Conservation (phyloP, 176 grass and related monocot genomes). For the Carex kokanica region DNA sequence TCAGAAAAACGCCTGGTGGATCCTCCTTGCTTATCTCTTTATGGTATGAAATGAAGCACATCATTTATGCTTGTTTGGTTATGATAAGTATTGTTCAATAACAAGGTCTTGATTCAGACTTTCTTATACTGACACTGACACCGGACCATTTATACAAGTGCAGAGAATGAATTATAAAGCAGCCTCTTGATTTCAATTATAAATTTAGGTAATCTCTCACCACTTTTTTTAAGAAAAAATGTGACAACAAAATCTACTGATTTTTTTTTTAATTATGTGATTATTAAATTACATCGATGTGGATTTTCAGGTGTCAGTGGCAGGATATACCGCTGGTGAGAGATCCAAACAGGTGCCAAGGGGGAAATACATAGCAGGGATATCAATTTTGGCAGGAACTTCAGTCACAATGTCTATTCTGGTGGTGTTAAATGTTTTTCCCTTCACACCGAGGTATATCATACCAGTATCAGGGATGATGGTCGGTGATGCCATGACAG, state of each 20-base stretch:
- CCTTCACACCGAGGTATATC: constrained; percentile 80
- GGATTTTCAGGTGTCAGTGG: constrained; percentile 23
- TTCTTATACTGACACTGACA: too few species aligned
- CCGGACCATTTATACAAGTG: too few species aligned
- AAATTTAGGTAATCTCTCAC: too few species aligned
- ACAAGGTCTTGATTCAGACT: too few species aligned
- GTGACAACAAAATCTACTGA: constrained; percentile 18
- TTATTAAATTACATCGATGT: neutral
- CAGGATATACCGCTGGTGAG: constrained; percentile 26
- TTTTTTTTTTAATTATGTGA: neutral
- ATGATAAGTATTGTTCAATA: neutral
- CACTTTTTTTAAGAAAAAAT: neutral
- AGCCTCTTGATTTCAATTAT: neutral
- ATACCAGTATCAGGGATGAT: constrained; percentile 93
- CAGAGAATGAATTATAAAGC: neutral
- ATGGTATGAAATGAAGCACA: constrained; percentile 41
- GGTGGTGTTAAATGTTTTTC: constrained; percentile 54
- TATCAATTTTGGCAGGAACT: constrained; percentile 53
- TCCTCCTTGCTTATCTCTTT: constrained; percentile 93
- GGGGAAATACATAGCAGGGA: constrained; percentile 53
- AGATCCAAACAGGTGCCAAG: constrained; percentile 62
- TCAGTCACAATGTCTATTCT: constrained; percentile 78
- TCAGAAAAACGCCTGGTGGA: constrained; percentile 62
- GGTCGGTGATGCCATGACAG: constrained; percentile 91
- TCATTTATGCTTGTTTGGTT: neutral